Evolutionary conservation across 2,329 filamentous ascomycete genomes (phyloP), one percentile per base, ranked within the genome.

Genomic region (Hypoxylon sp.): DNA sequence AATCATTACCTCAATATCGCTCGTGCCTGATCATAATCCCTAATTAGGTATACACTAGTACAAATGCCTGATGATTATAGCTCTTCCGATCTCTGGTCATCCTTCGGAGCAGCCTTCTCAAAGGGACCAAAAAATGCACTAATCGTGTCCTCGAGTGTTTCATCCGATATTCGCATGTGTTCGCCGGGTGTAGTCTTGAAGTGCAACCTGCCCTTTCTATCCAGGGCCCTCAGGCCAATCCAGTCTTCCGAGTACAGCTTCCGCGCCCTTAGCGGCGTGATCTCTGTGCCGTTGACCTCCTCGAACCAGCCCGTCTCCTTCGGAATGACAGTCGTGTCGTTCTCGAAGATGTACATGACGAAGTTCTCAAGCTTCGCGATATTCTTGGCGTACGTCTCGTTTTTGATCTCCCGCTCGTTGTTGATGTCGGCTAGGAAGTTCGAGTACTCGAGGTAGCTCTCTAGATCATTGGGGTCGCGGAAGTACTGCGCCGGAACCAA

Each of bases 401-500:
- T 97, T 86, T 96, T 97, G 57, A 81, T 65, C 50, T 70, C 69
- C 9, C 94, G 86, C 85, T 99, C 96, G 78, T 98, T 98, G 80
- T 99, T 99, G 80, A 98, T 90, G 76, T 98, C 95, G 8, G 95
- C 96, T 7, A 99, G 83, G 78, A 96, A 97, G 77, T 94, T 95
- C 72, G 92, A 96, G 75, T 88, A 78, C 70, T 89, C 87, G 18
- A 98, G 85, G 76, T 98, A 99, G 28, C 83, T 80, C 0, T 89
- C 86, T 77, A 93, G 79, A 76, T 93, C 81, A 61, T 80, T 76
- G 65, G 87, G 86, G 69, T 94, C 87, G 54, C 95, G 91, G 83
- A 91, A 98, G 82, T 99, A 99, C 82, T 99, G 96, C 30, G 96
- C 95, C 0, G 96, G 96, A 3, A 99, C 92, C 7, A 98, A 84